Conservation (phyloP, 352 stramenopile species). For the Phytophthora tubulina region DNA sequence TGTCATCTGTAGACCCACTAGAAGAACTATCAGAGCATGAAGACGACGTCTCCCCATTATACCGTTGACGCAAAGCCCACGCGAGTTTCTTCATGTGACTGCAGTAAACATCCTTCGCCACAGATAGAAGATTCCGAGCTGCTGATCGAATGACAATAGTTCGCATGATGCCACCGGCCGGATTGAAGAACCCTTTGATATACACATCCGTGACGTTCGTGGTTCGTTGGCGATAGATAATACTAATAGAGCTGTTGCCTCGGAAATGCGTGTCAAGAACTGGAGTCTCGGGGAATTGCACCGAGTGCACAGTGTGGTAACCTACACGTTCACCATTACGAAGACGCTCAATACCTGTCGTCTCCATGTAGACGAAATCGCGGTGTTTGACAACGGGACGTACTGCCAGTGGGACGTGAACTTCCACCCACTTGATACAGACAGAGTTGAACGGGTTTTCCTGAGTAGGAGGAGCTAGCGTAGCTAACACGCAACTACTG, state of each 20-base stretch:
- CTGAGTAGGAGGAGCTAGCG: slow-evolving; percentile 39
- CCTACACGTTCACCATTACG: slow-evolving; percentile 53
- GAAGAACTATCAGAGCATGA: slow-evolving; percentile 26
- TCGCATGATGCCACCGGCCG: slow-evolving; percentile 47
- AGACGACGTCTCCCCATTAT: slow-evolving; percentile 18
- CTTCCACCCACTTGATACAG: slow-evolving; percentile 66
- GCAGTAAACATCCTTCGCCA: slow-evolving; percentile 55
- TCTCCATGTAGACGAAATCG: slow-evolving; percentile 61
- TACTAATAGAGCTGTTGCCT: slow-evolving; percentile 66
- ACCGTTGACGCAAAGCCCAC: slow-evolving; percentile 51
- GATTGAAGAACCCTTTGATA: slow-evolving; percentile 58
- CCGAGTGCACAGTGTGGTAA: slow-evolving; percentile 54
- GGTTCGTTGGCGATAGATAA: slow-evolving; percentile 60
- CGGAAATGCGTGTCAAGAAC: slow-evolving; percentile 46
- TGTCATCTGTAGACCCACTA: slow-evolving; percentile 17
- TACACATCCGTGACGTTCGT: slow-evolving; percentile 65
- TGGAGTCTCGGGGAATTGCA: slow-evolving; percentile 58
- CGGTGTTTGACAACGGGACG: slow-evolving; percentile 55
- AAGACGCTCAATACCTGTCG: slow-evolving; percentile 47
- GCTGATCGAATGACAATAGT: slow-evolving; percentile 45
- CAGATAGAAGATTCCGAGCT: slow-evolving; percentile 43
- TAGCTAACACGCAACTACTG: slow-evolving; percentile 54
- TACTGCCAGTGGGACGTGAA: slow-evolving; percentile 39
- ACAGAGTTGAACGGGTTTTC: slow-evolving; percentile 49
- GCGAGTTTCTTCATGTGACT: slow-evolving; percentile 73